These are phyloP conservation scores for Populus simonii DNA, from an alignment of 345 rosid genomes.

Conservation along the genomic window DNA sequence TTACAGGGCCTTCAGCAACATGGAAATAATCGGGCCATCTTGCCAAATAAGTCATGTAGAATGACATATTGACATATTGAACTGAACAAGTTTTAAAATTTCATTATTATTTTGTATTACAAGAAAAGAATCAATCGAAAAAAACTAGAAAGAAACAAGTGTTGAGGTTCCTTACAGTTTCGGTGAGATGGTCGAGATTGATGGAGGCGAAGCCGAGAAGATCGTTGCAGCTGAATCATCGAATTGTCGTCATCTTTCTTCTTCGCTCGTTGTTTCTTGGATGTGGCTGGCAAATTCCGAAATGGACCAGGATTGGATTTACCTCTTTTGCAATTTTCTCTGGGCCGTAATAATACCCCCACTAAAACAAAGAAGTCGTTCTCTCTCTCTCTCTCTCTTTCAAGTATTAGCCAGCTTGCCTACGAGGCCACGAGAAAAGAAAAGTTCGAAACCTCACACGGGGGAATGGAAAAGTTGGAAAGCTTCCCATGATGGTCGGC, in stretches of 20 bases:
- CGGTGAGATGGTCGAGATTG: slow-evolving; percentile 92
- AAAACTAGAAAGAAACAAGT: not conserved
- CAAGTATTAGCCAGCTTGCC: too few species aligned
- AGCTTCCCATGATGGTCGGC: not conserved
- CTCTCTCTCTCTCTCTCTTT: too few species aligned
- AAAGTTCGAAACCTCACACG: not conserved
- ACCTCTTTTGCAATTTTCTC: not conserved
- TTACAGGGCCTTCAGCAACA: slow-evolving; percentile 80
- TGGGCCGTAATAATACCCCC: not conserved
- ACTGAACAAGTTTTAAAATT: slow-evolving; percentile 36
- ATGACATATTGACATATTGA: slow-evolving; percentile 96
- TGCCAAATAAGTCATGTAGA: slow-evolving; percentile 95
- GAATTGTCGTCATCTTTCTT: slow-evolving; percentile 71
- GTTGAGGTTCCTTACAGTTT: slow-evolving; percentile 49
- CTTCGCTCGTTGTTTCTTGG: not conserved
- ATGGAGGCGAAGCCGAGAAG: slow-evolving; percentile 83
- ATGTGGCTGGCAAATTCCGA: not conserved
- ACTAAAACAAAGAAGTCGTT: too few species aligned
- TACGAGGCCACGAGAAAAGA: not conserved
- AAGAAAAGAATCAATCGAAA: not conserved
- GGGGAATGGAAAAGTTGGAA: not conserved
- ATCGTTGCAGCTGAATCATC: slow-evolving; percentile 89
- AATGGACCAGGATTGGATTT: not conserved
- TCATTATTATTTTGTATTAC: not conserved
- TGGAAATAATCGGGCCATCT: slow-evolving; percentile 97